phyloP scores from a whole-genome alignment of 441 rosid genomes.

The Erysimum pusillum region DNA sequence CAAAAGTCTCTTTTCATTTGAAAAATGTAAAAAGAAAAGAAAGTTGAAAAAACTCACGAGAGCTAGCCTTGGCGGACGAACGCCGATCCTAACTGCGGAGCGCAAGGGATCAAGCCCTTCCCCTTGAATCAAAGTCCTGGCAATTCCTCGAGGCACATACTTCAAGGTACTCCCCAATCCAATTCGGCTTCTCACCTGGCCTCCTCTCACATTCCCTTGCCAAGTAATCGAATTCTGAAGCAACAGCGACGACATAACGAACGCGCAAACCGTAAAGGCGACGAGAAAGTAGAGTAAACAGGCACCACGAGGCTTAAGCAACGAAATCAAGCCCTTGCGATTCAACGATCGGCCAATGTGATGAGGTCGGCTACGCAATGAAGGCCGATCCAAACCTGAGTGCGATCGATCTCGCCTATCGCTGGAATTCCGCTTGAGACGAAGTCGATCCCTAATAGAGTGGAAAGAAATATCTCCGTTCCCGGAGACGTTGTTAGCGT shows the following conservation, averaged over 20 bases:
- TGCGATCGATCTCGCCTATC: constrained; percentile 53
- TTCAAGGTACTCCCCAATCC: constrained; percentile 72
- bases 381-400: constrained; percentile 58
- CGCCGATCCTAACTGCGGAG: constrained; percentile 63
- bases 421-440: constrained; percentile 63
- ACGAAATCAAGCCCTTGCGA: constrained; percentile 61
- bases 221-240: constrained; percentile 83
- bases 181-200: constrained; percentile 55
- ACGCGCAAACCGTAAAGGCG: constrained; percentile 72
- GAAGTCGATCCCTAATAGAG: constrained; percentile 80
- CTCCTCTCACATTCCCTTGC: constrained; percentile 61
- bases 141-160: constrained; percentile 57
- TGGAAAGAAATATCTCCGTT: constrained; percentile 50
- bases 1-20: constrained; percentile 1
- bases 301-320: constrained; percentile 68
- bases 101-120: constrained; percentile 67
- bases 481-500: constrained; percentile 37
- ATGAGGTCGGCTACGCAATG: constrained; percentile 52
- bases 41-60: constrained; percentile 63
- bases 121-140: constrained; percentile 52
- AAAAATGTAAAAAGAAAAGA: neutral
- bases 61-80: constrained; percentile 89
- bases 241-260: constrained; percentile 77
- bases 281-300: constrained; percentile 70
- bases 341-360: constrained; percentile 50